Evolutionary conservation across 768 basidiomycete species (phyloP).

Genomic region (Pleurotus pulmonarius): DNA sequence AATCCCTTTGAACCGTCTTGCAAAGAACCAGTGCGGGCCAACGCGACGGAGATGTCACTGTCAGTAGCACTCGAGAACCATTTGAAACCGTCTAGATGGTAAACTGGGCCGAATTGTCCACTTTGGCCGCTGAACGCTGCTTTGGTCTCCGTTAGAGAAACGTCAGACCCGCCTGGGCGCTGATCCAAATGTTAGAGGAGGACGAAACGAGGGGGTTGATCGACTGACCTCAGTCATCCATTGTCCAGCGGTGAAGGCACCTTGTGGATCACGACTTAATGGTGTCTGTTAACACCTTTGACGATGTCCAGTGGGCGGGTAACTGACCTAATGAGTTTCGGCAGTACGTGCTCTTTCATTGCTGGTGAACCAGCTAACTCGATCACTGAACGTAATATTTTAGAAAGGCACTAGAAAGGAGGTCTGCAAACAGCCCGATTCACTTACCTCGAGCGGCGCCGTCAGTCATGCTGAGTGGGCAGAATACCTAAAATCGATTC

Average conservation of each 20-base stretch:
- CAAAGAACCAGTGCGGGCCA: conserved; percentile 65
- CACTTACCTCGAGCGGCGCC: conserved; percentile 58
- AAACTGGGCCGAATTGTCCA: conserved; percentile 43
- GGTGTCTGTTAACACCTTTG: neutral
- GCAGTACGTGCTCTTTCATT: conserved; percentile 55
- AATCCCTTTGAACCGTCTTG: conserved; percentile 59
- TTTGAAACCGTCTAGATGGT: conserved; percentile 67
- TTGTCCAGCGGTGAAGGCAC: conserved; percentile 71
- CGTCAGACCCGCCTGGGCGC: conserved; percentile 74
- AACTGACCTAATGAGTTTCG: conserved; percentile 57
- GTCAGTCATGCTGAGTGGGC: conserved; percentile 79
- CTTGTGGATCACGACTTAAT: conserved; percentile 53
- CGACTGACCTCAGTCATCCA: conserved; percentile 75
- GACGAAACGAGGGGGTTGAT: conserved; percentile 24
- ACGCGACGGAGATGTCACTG: conserved; percentile 64
- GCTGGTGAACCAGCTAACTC: conserved; percentile 59
- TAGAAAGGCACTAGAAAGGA: too few species aligned
- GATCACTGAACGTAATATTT: conserved; percentile 38
- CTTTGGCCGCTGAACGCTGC: conserved; percentile 36
- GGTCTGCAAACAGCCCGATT: neutral
- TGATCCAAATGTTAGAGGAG: conserved; percentile 30
- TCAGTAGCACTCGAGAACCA: conserved; percentile 87
- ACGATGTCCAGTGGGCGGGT: neutral
- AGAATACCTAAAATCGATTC: conserved; percentile 44
- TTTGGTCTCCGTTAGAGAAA: conserved; percentile 68